A percentile compares a stretch with the other conserved stretches of the same genome.
Conservation (phyloP, 768 basidiomycete genomes). For the Mycena amicta region DNA sequence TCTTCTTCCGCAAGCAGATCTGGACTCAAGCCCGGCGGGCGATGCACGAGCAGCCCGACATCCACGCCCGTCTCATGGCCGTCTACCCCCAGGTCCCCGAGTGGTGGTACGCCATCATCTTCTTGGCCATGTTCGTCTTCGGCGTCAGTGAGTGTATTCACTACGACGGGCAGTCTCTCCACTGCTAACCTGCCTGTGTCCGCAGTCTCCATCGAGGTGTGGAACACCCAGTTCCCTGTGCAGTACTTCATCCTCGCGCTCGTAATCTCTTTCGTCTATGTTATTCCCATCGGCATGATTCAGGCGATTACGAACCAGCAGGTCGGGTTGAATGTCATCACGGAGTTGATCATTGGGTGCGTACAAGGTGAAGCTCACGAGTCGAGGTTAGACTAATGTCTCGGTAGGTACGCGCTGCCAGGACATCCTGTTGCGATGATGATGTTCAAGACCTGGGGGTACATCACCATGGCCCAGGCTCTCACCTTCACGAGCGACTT, state of each 20-base stretch:
- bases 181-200: no score
- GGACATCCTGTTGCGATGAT: conserved; percentile 75
- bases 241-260: not conserved
- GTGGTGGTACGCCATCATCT: conserved; percentile 81
- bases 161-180: no score
- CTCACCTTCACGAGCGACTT: conserved; percentile 63
- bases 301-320: conserved; percentile 81
- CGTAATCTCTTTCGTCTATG: conserved; percentile 53
- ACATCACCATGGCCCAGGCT: conserved; percentile 58
- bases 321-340: conserved; percentile 58
- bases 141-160: no score
- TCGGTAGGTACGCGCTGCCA: conserved; percentile 62
- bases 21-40: conserved; percentile 70
- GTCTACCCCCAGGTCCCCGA: conserved; percentile 75
- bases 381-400: not conserved
- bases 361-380: not conserved
- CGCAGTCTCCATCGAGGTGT: conserved; percentile 1
- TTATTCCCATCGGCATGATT: conserved; percentile 63
- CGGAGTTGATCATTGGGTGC: conserved; percentile 70
- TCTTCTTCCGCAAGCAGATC: conserved; percentile 82
- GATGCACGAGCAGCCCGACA: conserved; percentile 79
- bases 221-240: conserved; percentile 2
- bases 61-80: conserved; percentile 83
- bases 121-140: conserved; percentile 30
- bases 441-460: conserved; percentile 59